Evolutionary conservation across 345 rosid genomes (phyloP).

Genomic region (Populus alba): DNA sequence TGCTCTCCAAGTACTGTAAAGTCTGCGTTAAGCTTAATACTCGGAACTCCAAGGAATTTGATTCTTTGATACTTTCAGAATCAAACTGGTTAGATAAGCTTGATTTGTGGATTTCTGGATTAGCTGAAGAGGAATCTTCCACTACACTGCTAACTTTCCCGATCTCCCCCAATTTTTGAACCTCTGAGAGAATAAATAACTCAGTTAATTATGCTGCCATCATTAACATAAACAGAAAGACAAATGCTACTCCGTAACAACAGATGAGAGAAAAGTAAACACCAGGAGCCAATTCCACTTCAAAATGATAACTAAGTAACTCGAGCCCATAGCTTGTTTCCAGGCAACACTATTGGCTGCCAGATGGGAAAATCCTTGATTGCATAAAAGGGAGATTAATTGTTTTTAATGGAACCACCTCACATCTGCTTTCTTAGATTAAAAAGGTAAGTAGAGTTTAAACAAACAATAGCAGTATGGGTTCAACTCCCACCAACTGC

Average conservation of each 20-base stretch:
- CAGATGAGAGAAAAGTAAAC: neutral
- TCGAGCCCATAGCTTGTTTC: neutral
- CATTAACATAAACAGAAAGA: neutral
- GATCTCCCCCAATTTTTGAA: conserved; percentile 51
- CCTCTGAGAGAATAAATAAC: conserved; percentile 34
- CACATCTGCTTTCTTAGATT: neutral
- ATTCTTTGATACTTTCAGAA: conserved; percentile 29
- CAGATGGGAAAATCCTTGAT: neutral
- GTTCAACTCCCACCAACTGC: neutral
- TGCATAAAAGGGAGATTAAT: neutral
- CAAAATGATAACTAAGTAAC: neutral
- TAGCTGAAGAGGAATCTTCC: conserved; percentile 19
- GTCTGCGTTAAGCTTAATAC: conserved; percentile 45
- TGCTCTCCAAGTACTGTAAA: conserved; percentile 45
- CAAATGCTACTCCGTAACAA: neutral
- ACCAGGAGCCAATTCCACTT: neutral
- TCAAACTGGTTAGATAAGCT: conserved; percentile 37
- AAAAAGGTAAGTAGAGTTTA: neutral
- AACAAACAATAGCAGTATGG: neutral
- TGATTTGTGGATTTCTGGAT: conserved; percentile 31
- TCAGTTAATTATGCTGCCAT: conserved; percentile 11
- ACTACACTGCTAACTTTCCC: conserved; percentile 42
- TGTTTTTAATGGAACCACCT: neutral
- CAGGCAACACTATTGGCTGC: neutral
- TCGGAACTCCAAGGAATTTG: conserved; percentile 40